These are phyloP conservation scores for Nigrograna mackinnonii DNA, from an alignment of 2,329 filamentous ascomycete species.

Conservation along the genomic window DNA sequence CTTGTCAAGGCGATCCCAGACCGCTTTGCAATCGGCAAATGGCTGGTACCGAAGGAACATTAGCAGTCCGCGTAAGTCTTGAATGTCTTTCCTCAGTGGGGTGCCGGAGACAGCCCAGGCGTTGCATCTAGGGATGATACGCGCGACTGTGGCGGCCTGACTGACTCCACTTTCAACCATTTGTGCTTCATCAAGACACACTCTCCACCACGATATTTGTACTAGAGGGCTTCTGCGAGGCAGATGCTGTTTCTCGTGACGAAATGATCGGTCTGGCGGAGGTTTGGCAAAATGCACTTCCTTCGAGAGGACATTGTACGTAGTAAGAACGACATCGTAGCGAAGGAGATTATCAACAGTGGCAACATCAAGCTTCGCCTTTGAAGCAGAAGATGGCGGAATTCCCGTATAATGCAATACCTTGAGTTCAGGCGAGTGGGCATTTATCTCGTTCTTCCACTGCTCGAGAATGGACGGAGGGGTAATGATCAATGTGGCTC, in stretches of 20 bases:
- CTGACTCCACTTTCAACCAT: constrained; percentile 91
- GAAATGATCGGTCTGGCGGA: constrained; percentile 72
- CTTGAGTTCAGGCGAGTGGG: constrained; percentile 59
- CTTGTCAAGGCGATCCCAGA: constrained; percentile 74
- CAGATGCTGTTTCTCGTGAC: constrained; percentile 65
- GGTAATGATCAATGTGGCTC: constrained; percentile 65
- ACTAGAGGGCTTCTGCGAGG: constrained; percentile 75
- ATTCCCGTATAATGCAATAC: constrained; percentile 63
- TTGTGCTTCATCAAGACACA: constrained; percentile 76
- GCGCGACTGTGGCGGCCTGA: constrained; percentile 79
- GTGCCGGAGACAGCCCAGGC: constrained; percentile 94
- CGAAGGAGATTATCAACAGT: constrained; percentile 51
- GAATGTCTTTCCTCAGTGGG: constrained; percentile 77
- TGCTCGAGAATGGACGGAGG: constrained; percentile 65
- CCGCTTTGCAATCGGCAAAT: constrained; percentile 64
- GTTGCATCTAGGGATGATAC: constrained; percentile 78
- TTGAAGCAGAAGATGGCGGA: constrained; percentile 23
- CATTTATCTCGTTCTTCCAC: constrained; percentile 63
- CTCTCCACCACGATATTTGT: constrained; percentile 84
- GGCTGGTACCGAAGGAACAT: constrained; percentile 81
- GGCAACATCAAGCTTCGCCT: constrained; percentile 38
- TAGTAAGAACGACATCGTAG: constrained; percentile 65
- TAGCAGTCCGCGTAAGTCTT: constrained; percentile 79
- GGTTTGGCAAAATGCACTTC: constrained; percentile 79
- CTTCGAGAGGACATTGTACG: constrained; percentile 70